phyloP scores from a whole-genome alignment of 495 filamentous ascomycete species.

The Podospora sp. region DNA sequence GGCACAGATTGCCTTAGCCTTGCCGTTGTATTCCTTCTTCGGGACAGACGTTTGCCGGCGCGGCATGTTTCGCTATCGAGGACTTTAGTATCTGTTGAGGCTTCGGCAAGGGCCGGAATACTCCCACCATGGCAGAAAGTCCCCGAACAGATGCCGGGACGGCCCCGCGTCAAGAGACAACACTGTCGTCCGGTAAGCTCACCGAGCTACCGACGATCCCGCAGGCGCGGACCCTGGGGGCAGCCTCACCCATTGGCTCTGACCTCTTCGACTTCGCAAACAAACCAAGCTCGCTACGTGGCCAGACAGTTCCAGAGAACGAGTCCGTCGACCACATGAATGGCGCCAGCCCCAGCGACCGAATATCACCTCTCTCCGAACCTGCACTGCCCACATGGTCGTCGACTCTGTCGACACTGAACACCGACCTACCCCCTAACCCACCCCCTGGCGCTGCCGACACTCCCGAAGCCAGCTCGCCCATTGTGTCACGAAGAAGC shows the following conservation, averaged over 20 bases:
- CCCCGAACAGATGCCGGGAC: constrained; percentile 20
- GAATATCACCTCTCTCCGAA: constrained; percentile 29
- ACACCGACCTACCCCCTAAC: constrained; percentile 17
- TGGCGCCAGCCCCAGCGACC: constrained; percentile 42
- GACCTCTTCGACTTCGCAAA: constrained; percentile 40
- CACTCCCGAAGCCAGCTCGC: constrained; percentile 27
- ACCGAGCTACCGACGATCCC: constrained; percentile 35
- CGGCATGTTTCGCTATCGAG: constrained; percentile 29
- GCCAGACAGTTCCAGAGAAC: constrained; percentile 21
- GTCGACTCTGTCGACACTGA: constrained; percentile 16
- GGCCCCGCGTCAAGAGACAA: constrained; percentile 26
- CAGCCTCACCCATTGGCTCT: constrained; percentile 28
- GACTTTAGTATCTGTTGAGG: constrained; percentile 2
- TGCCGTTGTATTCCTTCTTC: neutral
- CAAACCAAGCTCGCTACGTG: constrained; percentile 23
- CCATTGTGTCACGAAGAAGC: constrained; percentile 39
- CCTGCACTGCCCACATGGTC: constrained; percentile 4
- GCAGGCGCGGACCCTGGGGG: constrained; percentile 28
- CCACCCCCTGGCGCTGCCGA: constrained; percentile 10
- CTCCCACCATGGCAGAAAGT: constrained; percentile 37
- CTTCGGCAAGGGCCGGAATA: constrained; percentile 54
- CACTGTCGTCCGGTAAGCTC: constrained; percentile 32
- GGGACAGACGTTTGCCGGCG: neutral
- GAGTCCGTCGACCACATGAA: constrained; percentile 50
- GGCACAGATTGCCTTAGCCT: neutral